Base-by-base conservation (phyloP, 2,329 filamentous ascomycete genomes). In the Pyrenophora graminea region DNA sequence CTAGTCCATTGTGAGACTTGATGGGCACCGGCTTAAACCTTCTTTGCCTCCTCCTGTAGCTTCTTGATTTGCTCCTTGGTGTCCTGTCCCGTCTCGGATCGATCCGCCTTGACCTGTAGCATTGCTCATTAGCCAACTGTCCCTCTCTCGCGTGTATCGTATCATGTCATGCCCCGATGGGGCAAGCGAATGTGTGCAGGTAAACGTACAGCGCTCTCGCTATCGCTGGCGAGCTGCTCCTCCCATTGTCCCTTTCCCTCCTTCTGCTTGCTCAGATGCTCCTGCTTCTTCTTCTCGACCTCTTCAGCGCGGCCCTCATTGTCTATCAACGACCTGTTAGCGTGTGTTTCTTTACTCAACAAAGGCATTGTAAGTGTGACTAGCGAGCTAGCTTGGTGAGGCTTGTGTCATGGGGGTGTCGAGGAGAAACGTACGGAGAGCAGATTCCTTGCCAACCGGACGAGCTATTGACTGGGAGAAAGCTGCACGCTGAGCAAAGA, bases 41-140 rank as follows among this genome's bases (percentile, higher is more conserved):
- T 69, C 51, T 72, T 72, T 2, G 74, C 69, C 69, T 79, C 69
- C 64, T 79, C 71, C 62, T 80, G 77, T 45, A 80, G 58, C 48
- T 78, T 72, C 64, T 76, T 71, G 53, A 79, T 78, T 32, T 74
- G 72, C 44, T 74, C 59, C 23, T 72, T 64, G 37, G 76, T 56
- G 33, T 56, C 70, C 43, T 74, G 65, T 10, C 72, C 60, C 15
- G 74, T 72, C 45, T 78, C 66, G 60, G 72, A 69, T 39, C 71
- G 70, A 57, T 80, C 77, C 2, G 77, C 77, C 49, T 75, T 74
- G 51, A 79, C 61, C 64, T 72, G 40, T 30, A 9, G 12, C 27
- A 58, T 51, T 19, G 48, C 21, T 18, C 8, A 9, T 48, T 40
- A 37, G 39, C 37, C 31, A 42, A n/a, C 32, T 27, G 8, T 8